Conservation (phyloP, 2,329 filamentous ascomycete genomes). For the Akanthomyces lecanii region DNA sequence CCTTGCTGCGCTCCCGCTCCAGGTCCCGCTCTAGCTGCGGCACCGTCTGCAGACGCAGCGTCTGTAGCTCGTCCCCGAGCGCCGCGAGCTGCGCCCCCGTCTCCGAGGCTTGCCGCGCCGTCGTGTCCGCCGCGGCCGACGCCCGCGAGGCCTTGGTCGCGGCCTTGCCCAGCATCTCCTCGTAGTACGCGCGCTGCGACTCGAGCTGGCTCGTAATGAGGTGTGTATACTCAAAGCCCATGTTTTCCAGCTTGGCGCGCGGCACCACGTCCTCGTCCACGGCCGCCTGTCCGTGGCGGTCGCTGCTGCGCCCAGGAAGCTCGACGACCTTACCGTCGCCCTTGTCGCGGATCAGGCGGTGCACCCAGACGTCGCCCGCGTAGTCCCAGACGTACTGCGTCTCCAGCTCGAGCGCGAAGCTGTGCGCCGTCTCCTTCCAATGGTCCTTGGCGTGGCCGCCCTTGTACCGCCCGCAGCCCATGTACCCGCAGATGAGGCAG, state of each 20-base stretch:
- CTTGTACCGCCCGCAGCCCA: slow-evolving; percentile 93
- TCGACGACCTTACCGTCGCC: slow-evolving; percentile 90
- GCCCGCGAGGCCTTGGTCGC: slow-evolving; percentile 81
- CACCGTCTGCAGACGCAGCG: slow-evolving; percentile 53
- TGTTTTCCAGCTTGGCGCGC: slow-evolving; percentile 64
- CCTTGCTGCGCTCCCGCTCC: slow-evolving; percentile 62
- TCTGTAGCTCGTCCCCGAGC: slow-evolving; percentile 45
- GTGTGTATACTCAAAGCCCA: slow-evolving; percentile 91
- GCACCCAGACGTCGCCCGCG: slow-evolving; percentile 90
- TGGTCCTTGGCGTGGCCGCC: slow-evolving; percentile 89
- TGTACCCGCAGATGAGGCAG: slow-evolving; percentile 86
- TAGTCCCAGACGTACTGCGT: slow-evolving; percentile 99
- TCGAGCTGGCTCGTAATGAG: slow-evolving; percentile 90
- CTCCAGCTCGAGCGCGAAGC: slow-evolving; percentile 86
- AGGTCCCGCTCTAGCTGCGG: slow-evolving; percentile 69
- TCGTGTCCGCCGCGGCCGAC: slow-evolving; percentile 60
- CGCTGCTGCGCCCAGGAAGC: slow-evolving; percentile 57
- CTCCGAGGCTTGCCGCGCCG: slow-evolving; percentile 46
- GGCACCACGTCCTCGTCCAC: slow-evolving; percentile 64
- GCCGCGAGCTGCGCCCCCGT: slow-evolving; percentile 46
- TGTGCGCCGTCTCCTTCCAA: slow-evolving; percentile 84
- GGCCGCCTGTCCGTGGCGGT: slow-evolving; percentile 23
- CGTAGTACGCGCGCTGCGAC: slow-evolving; percentile 88
- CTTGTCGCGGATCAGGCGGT: slow-evolving; percentile 90
- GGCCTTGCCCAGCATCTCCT: slow-evolving; percentile 83